Evolutionary conservation across 2,329 filamentous ascomycete genomes (phyloP).

Genomic region (Aspergillus amoenus): DNA sequence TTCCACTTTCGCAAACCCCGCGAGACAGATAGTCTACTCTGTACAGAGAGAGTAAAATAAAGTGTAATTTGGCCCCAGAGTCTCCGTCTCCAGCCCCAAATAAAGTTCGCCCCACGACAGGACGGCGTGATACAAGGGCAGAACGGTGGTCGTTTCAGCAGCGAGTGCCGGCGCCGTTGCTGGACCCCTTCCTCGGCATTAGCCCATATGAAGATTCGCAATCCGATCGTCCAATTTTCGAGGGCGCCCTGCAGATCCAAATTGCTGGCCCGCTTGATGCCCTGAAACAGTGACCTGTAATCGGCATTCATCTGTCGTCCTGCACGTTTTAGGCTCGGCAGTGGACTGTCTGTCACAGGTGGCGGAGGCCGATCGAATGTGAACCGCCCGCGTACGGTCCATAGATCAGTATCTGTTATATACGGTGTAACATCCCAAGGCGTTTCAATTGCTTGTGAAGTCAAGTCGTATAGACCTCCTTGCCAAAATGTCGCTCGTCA

Average conservation of each 20-base stretch:
- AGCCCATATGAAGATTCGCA: neutral
- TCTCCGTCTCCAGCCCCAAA: no score
- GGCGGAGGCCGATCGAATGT: no score
- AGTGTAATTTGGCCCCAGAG: no score
- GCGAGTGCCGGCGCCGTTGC: neutral
- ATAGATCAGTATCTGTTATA: neutral
- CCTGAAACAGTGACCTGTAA: neutral
- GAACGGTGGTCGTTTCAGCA: neutral
- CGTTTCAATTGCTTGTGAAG: neutral
- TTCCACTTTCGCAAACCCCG: no score
- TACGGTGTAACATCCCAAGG: neutral
- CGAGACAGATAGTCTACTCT: no score
- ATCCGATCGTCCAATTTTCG: neutral
- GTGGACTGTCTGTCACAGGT: no score
- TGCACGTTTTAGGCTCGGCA: no score
- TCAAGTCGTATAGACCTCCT: neutral
- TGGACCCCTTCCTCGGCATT: neutral
- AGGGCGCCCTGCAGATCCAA: neutral
- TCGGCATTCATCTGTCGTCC: neutral
- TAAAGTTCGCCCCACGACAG: neutral
- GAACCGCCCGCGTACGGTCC: no score
- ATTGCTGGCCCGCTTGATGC: neutral
- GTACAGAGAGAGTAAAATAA: no score
- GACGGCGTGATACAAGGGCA: neutral
- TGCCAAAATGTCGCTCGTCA: constrained; percentile 8